These are phyloP conservation scores for Acer negundo DNA, from an alignment of 345 rosid genomes.

Conservation along the genomic window DNA sequence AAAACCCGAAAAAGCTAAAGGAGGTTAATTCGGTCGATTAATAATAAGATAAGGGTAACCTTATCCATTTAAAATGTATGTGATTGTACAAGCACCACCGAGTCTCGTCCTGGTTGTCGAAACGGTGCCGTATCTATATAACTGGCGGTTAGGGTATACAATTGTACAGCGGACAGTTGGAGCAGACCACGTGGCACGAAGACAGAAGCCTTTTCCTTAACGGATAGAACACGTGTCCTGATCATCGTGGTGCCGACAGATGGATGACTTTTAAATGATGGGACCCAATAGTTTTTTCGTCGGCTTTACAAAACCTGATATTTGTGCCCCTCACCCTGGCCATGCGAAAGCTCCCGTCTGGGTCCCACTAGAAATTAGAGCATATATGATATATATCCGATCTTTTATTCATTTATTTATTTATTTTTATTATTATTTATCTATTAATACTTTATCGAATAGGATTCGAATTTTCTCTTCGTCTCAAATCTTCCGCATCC, in stretches of 20 bases:
- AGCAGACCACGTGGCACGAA: background rate
- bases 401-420: too few relatives aligned
- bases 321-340: background rate
- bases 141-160: too few relatives aligned
- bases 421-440: too few relatives aligned
- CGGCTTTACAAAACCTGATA: background rate
- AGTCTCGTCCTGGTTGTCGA: too few relatives aligned
- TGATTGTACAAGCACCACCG: background rate
- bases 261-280: background rate
- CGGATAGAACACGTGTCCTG: background rate
- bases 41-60: background rate
- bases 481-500: too few relatives aligned
- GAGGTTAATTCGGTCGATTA: slow-evolving; percentile 9
- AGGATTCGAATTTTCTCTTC: too few relatives aligned
- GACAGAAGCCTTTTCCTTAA: too few relatives aligned
- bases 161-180: too few relatives aligned
- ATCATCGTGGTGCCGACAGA: slow-evolving; percentile 17
- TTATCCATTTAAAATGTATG: background rate
- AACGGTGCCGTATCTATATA: too few relatives aligned
- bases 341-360: background rate
- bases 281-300: background rate
- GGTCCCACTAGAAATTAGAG: background rate
- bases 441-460: too few relatives aligned
- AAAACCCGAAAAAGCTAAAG: background rate
- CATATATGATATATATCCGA: too few relatives aligned